Evolutionary conservation across 495 filamentous ascomycete species (phyloP).

Genomic region (Lepraria neglecta): DNA sequence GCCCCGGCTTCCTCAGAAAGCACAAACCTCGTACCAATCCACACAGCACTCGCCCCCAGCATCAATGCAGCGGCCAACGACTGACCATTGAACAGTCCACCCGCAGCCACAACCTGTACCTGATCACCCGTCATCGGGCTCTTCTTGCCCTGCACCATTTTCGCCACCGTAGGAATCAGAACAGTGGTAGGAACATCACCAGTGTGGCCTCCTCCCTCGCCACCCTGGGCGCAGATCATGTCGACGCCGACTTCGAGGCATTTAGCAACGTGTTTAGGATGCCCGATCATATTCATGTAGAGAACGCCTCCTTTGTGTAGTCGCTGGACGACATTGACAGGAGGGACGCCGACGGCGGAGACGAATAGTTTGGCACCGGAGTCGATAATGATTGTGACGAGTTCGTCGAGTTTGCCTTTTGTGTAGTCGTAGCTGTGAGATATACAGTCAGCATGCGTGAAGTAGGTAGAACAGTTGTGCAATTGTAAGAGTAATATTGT

Average conservation of each 20-base stretch:
- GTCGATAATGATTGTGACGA: constrained; percentile 88
- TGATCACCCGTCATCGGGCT: constrained; percentile 79
- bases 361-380: constrained; percentile 89
- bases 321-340: constrained; percentile 77
- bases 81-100: constrained; percentile 90
- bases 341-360: constrained; percentile 90
- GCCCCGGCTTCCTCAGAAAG: constrained; percentile 90
- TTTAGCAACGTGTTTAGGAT: constrained; percentile 97
- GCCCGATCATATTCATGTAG: constrained; percentile 99
- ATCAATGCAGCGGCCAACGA: constrained; percentile 83
- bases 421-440: constrained; percentile 90
- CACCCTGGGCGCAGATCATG: constrained; percentile 89
- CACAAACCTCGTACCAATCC: constrained; percentile 96
- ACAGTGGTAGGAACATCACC: constrained; percentile 84
- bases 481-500: background rate
- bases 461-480: background rate
- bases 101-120: constrained; percentile 88
- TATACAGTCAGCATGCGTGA: constrained; percentile 11
- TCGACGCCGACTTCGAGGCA: constrained; percentile 81
- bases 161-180: constrained; percentile 83
- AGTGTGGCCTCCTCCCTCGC: constrained; percentile 88
- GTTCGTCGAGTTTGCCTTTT: constrained; percentile 91
- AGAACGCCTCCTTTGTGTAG: constrained; percentile 82
- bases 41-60: constrained; percentile 87
- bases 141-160: constrained; percentile 72